Conservation (phyloP, 306 rosid genomes). For the Cucurbita maxima region DNA sequence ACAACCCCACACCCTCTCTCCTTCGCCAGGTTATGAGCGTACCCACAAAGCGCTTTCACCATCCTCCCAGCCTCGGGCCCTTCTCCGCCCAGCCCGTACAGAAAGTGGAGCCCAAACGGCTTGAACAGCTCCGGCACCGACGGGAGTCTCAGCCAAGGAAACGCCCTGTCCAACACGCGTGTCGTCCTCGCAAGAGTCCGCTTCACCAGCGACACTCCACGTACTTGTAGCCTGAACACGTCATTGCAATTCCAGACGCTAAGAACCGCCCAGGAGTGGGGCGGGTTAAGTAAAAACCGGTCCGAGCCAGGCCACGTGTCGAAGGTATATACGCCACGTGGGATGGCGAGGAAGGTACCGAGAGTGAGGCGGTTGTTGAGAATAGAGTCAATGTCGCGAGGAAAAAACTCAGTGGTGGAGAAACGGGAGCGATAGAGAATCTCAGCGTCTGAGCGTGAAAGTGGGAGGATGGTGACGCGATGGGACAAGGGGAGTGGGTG, state of each 20-base stretch:
- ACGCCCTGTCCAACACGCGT: constrained; percentile 48
- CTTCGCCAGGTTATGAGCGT: constrained; percentile 67
- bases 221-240: constrained; percentile 52
- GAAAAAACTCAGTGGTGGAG: constrained; percentile 80
- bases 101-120: constrained; percentile 67
- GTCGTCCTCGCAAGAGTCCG: constrained; percentile 46
- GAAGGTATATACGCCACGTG: constrained; percentile 20
- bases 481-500: constrained; percentile 27
- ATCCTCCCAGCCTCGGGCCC: constrained; percentile 55
- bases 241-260: constrained; percentile 88
- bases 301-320: constrained; percentile 52
- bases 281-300: constrained; percentile 38
- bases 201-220: constrained; percentile 53
- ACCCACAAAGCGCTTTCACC: constrained; percentile 44
- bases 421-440: constrained; percentile 53
- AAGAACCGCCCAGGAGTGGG: constrained; percentile 75
- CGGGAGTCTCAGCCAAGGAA: constrained; percentile 65
- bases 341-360: constrained; percentile 81
- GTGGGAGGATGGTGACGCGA: constrained; percentile 32
- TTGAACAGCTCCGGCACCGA: constrained; percentile 59
- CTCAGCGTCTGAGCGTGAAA: constrained; percentile 50
- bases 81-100: constrained; percentile 73
- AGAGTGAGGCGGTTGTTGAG: constrained; percentile 49
- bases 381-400: constrained; percentile 77
- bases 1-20: constrained; percentile 58